Evolutionary conservation across 2,329 filamentous ascomycete species (phyloP), one percentile per base, ranked within the genome.

Genomic region (Fusarium nanum): DNA sequence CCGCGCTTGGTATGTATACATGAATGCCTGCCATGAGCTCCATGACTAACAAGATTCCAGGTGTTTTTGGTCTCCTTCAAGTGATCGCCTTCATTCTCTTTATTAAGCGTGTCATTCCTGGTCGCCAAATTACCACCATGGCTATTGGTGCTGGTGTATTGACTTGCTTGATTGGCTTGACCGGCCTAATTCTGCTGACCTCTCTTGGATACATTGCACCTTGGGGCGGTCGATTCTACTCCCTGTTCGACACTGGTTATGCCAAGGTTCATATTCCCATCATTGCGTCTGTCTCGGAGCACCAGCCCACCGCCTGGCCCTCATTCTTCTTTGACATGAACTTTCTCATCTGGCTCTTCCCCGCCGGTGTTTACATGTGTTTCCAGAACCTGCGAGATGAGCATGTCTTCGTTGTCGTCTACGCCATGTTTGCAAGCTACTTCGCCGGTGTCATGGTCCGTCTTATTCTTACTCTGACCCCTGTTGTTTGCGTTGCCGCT

Each of bases 181-280:
- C 88, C 48, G 91, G 90, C 6, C 86, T 99, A n/a, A 88, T 97
- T 42, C 91, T 89, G n/a, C 86, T 99, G 52, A 98, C 95, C 10
- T 90, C 94, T 22, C 88, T 93, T 20, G 96, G 96, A 67, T 92
- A 96, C 72, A 96, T 99, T 80, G 96, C 97, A 23, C 96, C 97
- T 20, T 99, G 96, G 96, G 94, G 93, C 76, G 96, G 96, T 70
- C 94, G 96, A 76, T 99, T 99, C 88, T 99, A 99, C 85, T 99
- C 97, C 23, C 89, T 99, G 32, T 99, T 95, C 94, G 97, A 99
- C 80, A 99, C 96, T 8, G 92, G 93, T 75, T 99, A 99, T 79
- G 96, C 96, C 76, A 99, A 99, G 87, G 97, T 98, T 70, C 96
- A 99, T 78, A 99, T 99, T 78, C 96, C 96, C 67, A 99, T 99